Evolutionary conservation across 257 asterid species (phyloP).

Genomic region (Verbena officinalis): DNA sequence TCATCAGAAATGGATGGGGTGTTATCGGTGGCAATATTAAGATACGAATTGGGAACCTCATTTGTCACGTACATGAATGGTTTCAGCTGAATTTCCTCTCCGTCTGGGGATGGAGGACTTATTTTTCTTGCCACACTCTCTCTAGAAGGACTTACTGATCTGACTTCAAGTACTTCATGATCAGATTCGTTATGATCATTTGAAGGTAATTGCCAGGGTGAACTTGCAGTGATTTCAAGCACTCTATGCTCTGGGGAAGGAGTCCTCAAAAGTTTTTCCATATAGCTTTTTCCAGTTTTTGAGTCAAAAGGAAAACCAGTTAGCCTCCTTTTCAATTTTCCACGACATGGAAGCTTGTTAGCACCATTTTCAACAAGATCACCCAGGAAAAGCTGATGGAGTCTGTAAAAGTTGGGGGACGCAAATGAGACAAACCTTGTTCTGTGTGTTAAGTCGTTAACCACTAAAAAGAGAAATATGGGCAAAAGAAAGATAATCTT

Average conservation of each 20-base stretch:
- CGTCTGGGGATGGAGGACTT: constrained; percentile 44
- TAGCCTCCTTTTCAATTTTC: constrained; percentile 77
- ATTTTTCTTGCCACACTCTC: constrained; percentile 43
- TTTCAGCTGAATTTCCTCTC: constrained; percentile 36
- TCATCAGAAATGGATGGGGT: constrained; percentile 37
- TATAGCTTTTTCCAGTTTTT: constrained; percentile 79
- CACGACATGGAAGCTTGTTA: constrained; percentile 56
- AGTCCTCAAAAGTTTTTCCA: constrained; percentile 62
- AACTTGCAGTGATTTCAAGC: constrained; percentile 55
- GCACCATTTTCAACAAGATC: constrained; percentile 68
- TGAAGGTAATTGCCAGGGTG: constrained; percentile 40
- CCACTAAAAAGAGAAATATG: constrained; percentile 11
- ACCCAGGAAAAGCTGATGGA: constrained; percentile 82
- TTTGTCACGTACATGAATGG: constrained; percentile 31
- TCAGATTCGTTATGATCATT: constrained; percentile 44
- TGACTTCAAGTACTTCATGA: constrained; percentile 43
- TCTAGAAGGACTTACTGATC: constrained; percentile 48
- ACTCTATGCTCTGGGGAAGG: constrained; percentile 74
- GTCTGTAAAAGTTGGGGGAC: constrained; percentile 55
- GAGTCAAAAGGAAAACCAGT: constrained; percentile 77
- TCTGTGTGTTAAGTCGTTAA: background rate
- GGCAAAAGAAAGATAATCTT: constrained; percentile 38
- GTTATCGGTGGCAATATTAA: constrained; percentile 38
- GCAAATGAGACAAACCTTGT: constrained; percentile 16
- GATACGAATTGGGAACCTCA: constrained; percentile 40